A percentile compares a stretch with the other conserved stretches of the same genome.
phyloP scores from a whole-genome alignment of 371 early-diverging fungal genomes.

The Syncephalis plumigaleata region DNA sequence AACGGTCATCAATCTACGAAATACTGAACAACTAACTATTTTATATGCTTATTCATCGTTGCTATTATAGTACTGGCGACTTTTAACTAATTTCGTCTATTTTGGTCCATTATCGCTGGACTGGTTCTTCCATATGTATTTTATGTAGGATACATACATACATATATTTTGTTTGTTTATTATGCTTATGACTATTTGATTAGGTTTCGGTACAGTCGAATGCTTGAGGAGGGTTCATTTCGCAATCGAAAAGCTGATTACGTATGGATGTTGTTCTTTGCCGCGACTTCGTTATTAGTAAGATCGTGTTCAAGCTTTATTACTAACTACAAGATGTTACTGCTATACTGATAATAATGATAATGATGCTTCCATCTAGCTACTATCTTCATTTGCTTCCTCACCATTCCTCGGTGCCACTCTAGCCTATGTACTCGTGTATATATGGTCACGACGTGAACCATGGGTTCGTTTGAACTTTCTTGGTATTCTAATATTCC shows the following conservation, averaged over 20 bases:
- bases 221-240: conserved; percentile 90
- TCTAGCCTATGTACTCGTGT: conserved; percentile 74
- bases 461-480: conserved; percentile 71
- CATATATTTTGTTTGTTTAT: neutral
- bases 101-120: conserved; percentile 80
- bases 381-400: conserved; percentile 42
- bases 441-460: conserved; percentile 91
- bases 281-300: conserved; percentile 40
- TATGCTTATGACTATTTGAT: no score
- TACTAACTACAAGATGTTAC: neutral
- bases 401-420: conserved; percentile 74
- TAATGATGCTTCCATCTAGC: conserved; percentile 16
- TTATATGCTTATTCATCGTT: neutral
- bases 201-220: conserved; percentile 48
- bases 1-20: no score
- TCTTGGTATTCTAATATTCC: conserved; percentile 71
- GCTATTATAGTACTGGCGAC: conserved; percentile 71
- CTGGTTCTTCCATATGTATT: conserved; percentile 87
- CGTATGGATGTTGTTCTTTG: conserved; percentile 63
- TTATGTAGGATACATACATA: conserved; percentile 33
- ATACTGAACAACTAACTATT: no score
- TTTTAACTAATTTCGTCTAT: conserved; percentile 78
- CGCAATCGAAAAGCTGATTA: conserved; percentile 80
- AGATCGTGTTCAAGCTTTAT: conserved; percentile 5
- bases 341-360: neutral